phyloP scores from a whole-genome alignment of 129 eudicot species.

The Ambrosia trifida region DNA sequence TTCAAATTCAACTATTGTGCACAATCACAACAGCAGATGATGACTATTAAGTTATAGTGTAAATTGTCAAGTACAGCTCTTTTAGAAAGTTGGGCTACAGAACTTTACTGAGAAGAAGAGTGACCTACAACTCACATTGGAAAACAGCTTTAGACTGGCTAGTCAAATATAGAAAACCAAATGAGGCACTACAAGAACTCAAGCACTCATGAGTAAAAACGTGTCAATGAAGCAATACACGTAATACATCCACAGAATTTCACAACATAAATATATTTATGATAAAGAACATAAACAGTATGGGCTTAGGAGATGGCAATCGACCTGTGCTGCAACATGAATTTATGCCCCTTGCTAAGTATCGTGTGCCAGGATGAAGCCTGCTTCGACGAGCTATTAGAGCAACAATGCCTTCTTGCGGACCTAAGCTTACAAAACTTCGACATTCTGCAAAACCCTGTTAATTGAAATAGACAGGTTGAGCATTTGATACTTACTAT shows the following conservation, averaged over 20 bases:
- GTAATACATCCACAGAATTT: slow-evolving; percentile 25
- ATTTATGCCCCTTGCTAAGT: slow-evolving; percentile 92
- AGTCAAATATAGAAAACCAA: not conserved
- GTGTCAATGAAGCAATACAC: not conserved
- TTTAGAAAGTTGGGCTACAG: slow-evolving; percentile 6
- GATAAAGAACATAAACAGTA: not conserved
- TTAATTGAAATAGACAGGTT: slow-evolving; percentile 16
- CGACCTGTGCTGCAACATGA: slow-evolving; percentile 92
- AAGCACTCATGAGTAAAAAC: slow-evolving; percentile 16
- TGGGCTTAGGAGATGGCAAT: slow-evolving; percentile 20
- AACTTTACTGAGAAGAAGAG: slow-evolving; percentile 11
- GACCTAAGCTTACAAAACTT: slow-evolving; percentile 85
- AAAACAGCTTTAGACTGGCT: slow-evolving; percentile 13
- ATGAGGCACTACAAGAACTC: slow-evolving; percentile 12
- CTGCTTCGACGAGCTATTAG: slow-evolving; percentile 98
- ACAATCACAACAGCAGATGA: slow-evolving; percentile 9
- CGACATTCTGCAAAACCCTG: slow-evolving; percentile 96
- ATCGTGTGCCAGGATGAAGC: slow-evolving; percentile 98
- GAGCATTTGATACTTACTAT: slow-evolving; percentile 16
- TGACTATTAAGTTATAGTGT: slow-evolving; percentile 3
- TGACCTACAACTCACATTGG: not conserved
- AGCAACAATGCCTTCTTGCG: slow-evolving; percentile 91
- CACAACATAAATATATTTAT: slow-evolving; percentile 18
- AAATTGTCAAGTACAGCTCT: not conserved
- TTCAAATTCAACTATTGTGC: slow-evolving; percentile 15